Evolutionary conservation across 331 rosid genomes (phyloP), one percentile per base, ranked within the genome.

Genomic region (Quercus phellos): DNA sequence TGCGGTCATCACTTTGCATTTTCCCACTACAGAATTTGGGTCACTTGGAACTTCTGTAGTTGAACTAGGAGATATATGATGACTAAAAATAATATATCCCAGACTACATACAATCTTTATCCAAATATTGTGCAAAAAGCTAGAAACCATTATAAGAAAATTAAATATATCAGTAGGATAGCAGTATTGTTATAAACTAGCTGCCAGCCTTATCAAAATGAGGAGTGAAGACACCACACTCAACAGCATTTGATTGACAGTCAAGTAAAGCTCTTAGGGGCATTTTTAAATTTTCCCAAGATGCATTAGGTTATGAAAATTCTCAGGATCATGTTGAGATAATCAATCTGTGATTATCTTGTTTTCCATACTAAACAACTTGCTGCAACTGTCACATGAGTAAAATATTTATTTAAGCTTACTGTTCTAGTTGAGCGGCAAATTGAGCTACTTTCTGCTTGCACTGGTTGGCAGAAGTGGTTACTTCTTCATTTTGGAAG

Each of bases 381-480:
- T 66, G 51, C 51, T 18, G 71, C 6, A 66, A 34, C 12, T 4
- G 60, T 70, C 42, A 72, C 32, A 64, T 76, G n/a, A 76, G 27
- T 51, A 75, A 72, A 56, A 35, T 19, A 72, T 51, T 35, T 73
- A 61, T 55, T 81, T 32, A 32, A 73, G 78, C 93, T 81, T 86
- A 95, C 99, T 90, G 93, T 88, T 92, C 99, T 76, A 95, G 80
- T 83, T 87, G 98, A 76, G 99, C 97, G 77, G 98, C 88, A 78
- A 85, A 92, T 24, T 92, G 99, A 50, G 99, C 99, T 79, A 95
- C 96, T 80, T 95, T 95, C 83, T 88, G 98, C 88, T 92, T 94
- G 94, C 97, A 92, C 85, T 88, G 93, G 78, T 92, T 92, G 17
- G 97, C 97, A 76, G 96, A 78, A 55, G 94, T 88, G 55, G 93